A percentile compares a stretch with the other conserved stretches of the same genome.
phyloP scores from a whole-genome alignment of 2,329 filamentous ascomycete species.

The Akanthomyces dipterigenus region DNA sequence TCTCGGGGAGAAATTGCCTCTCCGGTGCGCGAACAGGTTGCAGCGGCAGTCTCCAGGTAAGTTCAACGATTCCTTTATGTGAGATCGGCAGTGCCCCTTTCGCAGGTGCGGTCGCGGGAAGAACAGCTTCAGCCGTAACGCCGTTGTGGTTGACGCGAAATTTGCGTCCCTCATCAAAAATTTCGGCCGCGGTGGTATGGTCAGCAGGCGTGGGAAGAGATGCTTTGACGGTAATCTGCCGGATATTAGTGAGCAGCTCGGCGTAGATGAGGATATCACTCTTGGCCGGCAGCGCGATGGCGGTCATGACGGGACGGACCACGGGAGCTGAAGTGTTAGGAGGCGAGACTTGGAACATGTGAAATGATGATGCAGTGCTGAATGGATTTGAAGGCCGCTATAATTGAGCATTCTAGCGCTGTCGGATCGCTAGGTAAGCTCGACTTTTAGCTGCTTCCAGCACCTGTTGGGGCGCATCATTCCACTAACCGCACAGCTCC shows the following conservation, averaged over 20 bases:
- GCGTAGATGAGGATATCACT: conserved; percentile 46
- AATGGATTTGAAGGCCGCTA: not conserved
- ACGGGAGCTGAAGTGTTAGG: not conserved
- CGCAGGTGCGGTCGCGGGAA: conserved; percentile 37
- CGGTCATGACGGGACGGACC: conserved; percentile 14
- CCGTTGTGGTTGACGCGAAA: conserved; percentile 44
- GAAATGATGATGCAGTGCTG: not conserved
- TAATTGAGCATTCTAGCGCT: not conserved
- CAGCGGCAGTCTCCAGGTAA: conserved; percentile 51
- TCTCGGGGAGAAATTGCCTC: conserved; percentile 25
- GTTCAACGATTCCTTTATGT: conserved; percentile 23
- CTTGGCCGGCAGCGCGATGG: conserved; percentile 1
- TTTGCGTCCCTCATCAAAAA: conserved; percentile 38
- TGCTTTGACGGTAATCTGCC: conserved; percentile 54
- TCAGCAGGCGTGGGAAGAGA: conserved; percentile 39
- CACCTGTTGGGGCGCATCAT: conserved; percentile 8
- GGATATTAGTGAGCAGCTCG: conserved; percentile 58
- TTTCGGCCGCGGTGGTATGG: conserved; percentile 33
- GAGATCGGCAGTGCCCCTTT: conserved; percentile 32
- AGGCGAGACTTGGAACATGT: not conserved
- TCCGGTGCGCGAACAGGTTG: conserved; percentile 19
- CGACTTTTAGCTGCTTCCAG: not conserved
- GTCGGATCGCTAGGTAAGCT: not conserved
- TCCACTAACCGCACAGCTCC: not conserved
- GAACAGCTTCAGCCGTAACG: conserved; percentile 25